Evolutionary conservation across 1,139 yeast species (phyloP).

Genomic region (Nakaseomyces sp.): DNA sequence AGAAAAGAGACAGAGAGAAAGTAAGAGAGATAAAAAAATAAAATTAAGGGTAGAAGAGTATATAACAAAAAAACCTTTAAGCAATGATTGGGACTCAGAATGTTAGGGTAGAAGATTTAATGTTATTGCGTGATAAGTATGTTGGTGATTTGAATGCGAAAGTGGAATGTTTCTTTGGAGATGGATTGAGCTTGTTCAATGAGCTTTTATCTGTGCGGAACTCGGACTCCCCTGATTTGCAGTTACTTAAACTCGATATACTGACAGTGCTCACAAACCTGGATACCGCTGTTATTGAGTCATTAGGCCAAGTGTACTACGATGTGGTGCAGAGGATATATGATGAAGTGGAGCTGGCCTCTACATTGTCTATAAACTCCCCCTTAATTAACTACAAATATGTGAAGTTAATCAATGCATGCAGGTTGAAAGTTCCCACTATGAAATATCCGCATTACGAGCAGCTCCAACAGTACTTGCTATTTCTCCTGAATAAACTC

Average conservation of each 20-base stretch:
- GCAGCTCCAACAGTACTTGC: conserved; percentile 9
- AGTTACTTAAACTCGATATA: conserved; percentile 20
- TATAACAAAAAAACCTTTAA: no score
- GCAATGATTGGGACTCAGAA: background rate
- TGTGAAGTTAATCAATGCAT: conserved; percentile 16
- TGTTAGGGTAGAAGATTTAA: background rate
- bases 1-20: no score
- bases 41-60: no score
- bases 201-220: conserved; percentile 12
- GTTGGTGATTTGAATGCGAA: conserved; percentile 23
- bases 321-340: conserved; percentile 13
- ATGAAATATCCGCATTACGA: conserved; percentile 11
- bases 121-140: background rate
- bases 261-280: conserved; percentile 19
- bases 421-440: conserved; percentile 12
- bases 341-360: conserved; percentile 10
- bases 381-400: conserved; percentile 15
- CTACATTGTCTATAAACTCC: conserved; percentile 13
- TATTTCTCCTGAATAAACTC: background rate
- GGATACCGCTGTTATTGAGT: conserved; percentile 17
- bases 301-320: conserved; percentile 14
- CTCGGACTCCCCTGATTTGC: conserved; percentile 7
- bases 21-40: no score
- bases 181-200: conserved; percentile 11
- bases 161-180: conserved; percentile 12